Percentiles rank a stretch among this genome's conserved stretches.
These are phyloP conservation scores for Zygoascus flipseniorum DNA, from an alignment of 805 yeast species.

Conservation along the genomic window DNA sequence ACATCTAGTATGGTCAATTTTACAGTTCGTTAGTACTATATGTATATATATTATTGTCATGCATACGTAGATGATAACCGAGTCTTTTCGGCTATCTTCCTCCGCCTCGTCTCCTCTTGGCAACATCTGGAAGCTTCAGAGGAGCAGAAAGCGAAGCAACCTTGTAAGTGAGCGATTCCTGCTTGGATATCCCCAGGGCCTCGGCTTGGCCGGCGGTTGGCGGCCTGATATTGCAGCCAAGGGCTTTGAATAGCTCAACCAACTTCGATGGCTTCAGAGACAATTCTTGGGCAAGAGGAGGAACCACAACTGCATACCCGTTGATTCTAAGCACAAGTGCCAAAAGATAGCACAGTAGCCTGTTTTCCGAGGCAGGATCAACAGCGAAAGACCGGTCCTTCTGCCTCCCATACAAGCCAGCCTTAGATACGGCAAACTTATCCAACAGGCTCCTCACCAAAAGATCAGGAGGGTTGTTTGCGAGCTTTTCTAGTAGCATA, in stretches of 20 bases:
- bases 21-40: too few species aligned
- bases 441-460: slow-evolving; percentile 64
- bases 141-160: slow-evolving; percentile 83
- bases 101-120: slow-evolving; percentile 28
- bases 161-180: slow-evolving; percentile 47
- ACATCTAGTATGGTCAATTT: too few species aligned
- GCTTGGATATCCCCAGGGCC: slow-evolving; percentile 27
- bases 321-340: slow-evolving; percentile 68
- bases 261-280: slow-evolving; percentile 70
- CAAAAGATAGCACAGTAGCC: slow-evolving; percentile 69
- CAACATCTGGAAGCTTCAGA: slow-evolving; percentile 76
- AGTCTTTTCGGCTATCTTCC: neutral
- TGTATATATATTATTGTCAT: too few species aligned
- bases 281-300: slow-evolving; percentile 79
- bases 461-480: slow-evolving; percentile 59
- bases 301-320: slow-evolving; percentile 61
- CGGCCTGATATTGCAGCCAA: slow-evolving; percentile 74
- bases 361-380: slow-evolving; percentile 86
- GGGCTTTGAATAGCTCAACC: slow-evolving; percentile 58
- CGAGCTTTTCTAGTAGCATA: slow-evolving; percentile 48
- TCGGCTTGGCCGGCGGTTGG: slow-evolving; percentile 39
- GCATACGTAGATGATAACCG: too few species aligned
- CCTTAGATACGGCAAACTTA: slow-evolving; percentile 58
- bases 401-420: slow-evolving; percentile 44
- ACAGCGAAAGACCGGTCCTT: slow-evolving; percentile 68